Conservation (phyloP, 2,329 filamentous ascomycete species). For the Neopestalotiopsis sp. region DNA sequence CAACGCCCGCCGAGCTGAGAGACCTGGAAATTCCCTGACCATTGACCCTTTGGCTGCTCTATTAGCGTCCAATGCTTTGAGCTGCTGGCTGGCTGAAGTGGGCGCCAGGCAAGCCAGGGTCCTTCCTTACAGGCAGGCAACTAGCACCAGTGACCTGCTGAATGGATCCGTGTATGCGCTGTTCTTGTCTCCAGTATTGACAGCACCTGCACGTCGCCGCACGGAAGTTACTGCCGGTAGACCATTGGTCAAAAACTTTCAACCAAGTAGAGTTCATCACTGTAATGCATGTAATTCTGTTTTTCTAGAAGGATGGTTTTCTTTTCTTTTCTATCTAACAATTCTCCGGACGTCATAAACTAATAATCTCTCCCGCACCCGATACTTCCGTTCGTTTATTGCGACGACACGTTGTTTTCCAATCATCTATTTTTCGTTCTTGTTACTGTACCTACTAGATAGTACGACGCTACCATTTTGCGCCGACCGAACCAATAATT, state of each 20-base stretch:
- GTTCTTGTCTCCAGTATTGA: conserved; percentile 3
- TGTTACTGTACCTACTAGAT: not conserved
- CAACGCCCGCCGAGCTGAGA: not conserved
- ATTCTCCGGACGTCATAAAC: too few species aligned
- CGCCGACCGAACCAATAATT: not conserved
- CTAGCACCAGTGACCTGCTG: not conserved
- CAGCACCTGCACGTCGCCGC: not conserved
- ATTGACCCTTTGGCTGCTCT: too few species aligned
- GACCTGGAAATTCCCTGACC: too few species aligned
- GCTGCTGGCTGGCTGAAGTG: not conserved
- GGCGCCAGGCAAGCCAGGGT: not conserved
- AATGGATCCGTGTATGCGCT: not conserved
- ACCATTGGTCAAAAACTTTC: not conserved
- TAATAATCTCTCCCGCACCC: not conserved
- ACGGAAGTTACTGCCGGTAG: not conserved
- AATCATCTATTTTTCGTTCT: too few species aligned
- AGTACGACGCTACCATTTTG: not conserved
- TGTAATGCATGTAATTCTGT: too few species aligned
- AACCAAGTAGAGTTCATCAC: too few species aligned
- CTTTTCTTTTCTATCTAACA: not conserved
- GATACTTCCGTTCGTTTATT: not conserved
- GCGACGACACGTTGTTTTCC: not conserved
- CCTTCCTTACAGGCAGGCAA: not conserved
- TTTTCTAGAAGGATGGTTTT: not conserved
- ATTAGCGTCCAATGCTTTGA: not conserved